These are phyloP conservation scores for Nissolia schottii DNA, from an alignment of 306 rosid genomes.

Conservation along the genomic window DNA sequence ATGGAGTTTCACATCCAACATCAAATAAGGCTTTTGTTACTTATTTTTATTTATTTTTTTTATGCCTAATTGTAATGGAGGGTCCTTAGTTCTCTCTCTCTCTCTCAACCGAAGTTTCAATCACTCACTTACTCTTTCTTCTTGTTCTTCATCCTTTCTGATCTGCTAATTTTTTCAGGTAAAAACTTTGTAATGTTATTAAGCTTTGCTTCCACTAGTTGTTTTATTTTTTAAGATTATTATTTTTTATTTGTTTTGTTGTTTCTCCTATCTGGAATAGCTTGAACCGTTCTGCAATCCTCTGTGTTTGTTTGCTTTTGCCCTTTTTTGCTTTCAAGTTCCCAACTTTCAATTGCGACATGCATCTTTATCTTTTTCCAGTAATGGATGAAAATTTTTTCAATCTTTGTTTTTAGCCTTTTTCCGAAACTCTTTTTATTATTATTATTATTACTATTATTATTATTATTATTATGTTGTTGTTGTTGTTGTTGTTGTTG, in stretches of 20 bases:
- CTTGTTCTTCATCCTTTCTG: constrained; percentile 31
- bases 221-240: neutral
- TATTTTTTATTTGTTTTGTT: neutral
- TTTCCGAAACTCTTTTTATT: too few relatives aligned
- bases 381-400: neutral
- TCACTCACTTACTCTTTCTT: neutral
- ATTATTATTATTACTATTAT: too few relatives aligned
- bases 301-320: neutral
- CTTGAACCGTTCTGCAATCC: neutral
- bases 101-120: constrained; percentile 23
- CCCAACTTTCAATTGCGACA: constrained; percentile 15
- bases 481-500: too few relatives aligned
- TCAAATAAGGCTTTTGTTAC: constrained; percentile 51
- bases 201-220: constrained; percentile 19
- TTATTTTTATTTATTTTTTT: too few relatives aligned
- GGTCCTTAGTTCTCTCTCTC: constrained; percentile 46
- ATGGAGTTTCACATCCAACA: constrained; percentile 56
- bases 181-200: constrained; percentile 11
- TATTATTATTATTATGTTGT: too few relatives aligned
- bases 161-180: constrained; percentile 51
- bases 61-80: constrained; percentile 71
- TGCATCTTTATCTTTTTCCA: neutral
- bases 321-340: constrained; percentile 9
- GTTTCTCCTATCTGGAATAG: constrained; percentile 13
- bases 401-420: neutral